Conservation (phyloP, 495 filamentous ascomycete genomes). For the Venustampulla echinocandica region DNA sequence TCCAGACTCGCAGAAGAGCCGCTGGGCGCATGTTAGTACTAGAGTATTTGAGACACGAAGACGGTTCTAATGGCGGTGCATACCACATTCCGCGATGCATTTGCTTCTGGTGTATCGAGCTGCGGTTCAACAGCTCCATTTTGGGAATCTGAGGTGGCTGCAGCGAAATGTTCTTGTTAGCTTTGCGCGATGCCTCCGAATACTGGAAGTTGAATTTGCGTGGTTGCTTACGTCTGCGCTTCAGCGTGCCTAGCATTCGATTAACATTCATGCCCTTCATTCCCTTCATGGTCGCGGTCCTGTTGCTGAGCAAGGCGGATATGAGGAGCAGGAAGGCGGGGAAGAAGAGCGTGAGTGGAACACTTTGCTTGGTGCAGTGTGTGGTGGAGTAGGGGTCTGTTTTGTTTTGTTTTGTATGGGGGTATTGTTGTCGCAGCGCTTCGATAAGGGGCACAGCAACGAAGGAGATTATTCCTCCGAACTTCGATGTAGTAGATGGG, state of each 20-base stretch:
- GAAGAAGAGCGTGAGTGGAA: no score
- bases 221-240: constrained; percentile 25
- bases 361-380: no score
- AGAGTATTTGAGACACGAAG: neutral
- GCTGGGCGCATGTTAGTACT: constrained; percentile 25
- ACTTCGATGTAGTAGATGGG: no score
- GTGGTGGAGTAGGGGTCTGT: no score
- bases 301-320: neutral
- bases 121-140: constrained; percentile 20
- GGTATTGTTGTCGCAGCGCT: no score
- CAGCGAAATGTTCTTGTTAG: neutral
- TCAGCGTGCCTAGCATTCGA: constrained; percentile 46
- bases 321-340: neutral
- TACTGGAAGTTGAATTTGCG: neutral
- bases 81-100: constrained; percentile 47
- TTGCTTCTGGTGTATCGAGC: constrained; percentile 47
- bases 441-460: no score
- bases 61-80: constrained; percentile 7
- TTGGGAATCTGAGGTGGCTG: neutral
- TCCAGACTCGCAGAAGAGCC: constrained; percentile 71
- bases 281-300: constrained; percentile 20
- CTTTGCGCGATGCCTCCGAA: no score
- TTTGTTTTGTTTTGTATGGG: no score
- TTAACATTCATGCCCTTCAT: constrained; percentile 48
- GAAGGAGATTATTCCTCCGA: no score